Percentiles rank a stretch among this genome's conserved stretches.
Evolutionary conservation across 345 rosid genomes (phyloP).

Genomic region (Syzygium jambos): DNA sequence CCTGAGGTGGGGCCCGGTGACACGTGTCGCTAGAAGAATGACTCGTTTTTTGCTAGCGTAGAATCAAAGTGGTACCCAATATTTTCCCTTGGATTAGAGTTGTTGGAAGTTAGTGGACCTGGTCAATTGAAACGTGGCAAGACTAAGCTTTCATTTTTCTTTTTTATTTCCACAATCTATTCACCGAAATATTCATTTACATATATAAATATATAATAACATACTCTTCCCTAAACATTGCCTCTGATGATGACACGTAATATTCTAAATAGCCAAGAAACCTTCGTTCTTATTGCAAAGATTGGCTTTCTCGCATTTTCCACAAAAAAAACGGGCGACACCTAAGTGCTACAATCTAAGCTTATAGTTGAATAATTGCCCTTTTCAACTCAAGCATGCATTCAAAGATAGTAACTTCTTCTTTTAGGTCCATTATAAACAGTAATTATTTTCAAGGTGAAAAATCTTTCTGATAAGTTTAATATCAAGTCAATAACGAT

Average conservation of each 20-base stretch:
- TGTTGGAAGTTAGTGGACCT: background rate
- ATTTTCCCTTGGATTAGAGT: background rate
- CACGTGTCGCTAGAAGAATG: too few species aligned
- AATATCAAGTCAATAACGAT: background rate
- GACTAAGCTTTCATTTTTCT: background rate
- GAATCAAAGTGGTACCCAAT: too few species aligned
- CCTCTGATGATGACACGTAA: background rate
- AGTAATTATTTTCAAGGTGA: background rate
- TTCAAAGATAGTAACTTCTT: background rate
- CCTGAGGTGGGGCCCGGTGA: too few species aligned
- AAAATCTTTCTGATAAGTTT: background rate
- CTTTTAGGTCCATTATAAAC: background rate
- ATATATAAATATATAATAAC: too few species aligned
- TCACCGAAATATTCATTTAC: too few species aligned
- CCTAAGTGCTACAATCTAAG: too few species aligned
- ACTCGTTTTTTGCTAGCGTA: too few species aligned
- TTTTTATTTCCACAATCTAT: background rate
- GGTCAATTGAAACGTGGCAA: background rate
- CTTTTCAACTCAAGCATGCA: background rate
- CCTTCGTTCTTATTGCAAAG: background rate
- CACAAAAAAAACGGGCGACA: background rate
- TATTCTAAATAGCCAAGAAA: background rate
- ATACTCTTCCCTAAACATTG: background rate
- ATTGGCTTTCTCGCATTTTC: background rate
- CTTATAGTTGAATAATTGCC: background rate